phyloP scores from a whole-genome alignment of 1,139 yeast species.

The Magnusiomyces tetraspermus region DNA sequence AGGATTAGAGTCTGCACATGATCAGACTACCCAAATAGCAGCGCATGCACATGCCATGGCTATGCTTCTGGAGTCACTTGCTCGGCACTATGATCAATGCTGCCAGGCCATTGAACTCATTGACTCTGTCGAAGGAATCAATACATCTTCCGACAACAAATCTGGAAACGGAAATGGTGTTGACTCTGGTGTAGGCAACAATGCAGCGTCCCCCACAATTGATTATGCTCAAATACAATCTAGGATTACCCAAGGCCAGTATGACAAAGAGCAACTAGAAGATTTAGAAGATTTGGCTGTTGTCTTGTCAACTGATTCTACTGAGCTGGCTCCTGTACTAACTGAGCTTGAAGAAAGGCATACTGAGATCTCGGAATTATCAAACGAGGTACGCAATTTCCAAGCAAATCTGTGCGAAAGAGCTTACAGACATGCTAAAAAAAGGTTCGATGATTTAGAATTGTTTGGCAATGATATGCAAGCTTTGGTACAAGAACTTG shows the following conservation, averaged over 20 bases:
- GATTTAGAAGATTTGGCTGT: slow-evolving; percentile 26
- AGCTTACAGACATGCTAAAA: slow-evolving; percentile 17
- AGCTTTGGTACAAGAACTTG: slow-evolving; percentile 17
- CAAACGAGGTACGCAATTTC: slow-evolving; percentile 20
- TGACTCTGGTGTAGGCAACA: background rate
- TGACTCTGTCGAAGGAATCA: background rate
- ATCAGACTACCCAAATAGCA: slow-evolving; percentile 24
- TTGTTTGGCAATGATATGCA: slow-evolving; percentile 19
- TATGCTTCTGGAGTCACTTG: slow-evolving; percentile 55
- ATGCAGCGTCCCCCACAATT: background rate
- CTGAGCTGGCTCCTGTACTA: slow-evolving; percentile 34
- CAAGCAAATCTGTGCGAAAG: slow-evolving; percentile 16
- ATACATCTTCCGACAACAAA: background rate
- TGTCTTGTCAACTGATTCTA: slow-evolving; percentile 34
- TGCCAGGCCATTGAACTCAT: slow-evolving; percentile 28
- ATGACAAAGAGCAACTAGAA: slow-evolving; percentile 13
- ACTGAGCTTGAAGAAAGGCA: slow-evolving; percentile 28
- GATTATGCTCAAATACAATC: background rate
- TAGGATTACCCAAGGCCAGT: background rate
- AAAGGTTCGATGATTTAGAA: slow-evolving; percentile 21
- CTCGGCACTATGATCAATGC: slow-evolving; percentile 79
- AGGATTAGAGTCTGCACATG: slow-evolving; percentile 23
- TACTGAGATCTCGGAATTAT: slow-evolving; percentile 21
- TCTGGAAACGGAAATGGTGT: background rate
- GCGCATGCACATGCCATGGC: slow-evolving; percentile 62